phyloP scores from a whole-genome alignment of 169 alveolate species.

The Babesia sp. region DNA sequence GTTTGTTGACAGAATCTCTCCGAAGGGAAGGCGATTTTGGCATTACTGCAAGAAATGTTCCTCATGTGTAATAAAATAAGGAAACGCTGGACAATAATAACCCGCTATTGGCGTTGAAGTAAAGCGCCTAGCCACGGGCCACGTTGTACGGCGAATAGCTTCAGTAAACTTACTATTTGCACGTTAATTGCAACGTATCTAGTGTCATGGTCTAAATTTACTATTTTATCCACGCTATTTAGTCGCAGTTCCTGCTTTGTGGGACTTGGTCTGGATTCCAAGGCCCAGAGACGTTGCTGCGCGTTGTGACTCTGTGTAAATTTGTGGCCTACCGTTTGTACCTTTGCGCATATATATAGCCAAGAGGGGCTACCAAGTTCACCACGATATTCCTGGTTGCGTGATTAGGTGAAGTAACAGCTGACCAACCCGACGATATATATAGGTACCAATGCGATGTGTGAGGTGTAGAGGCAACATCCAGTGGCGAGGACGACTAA shows the following conservation, averaged over 20 bases:
- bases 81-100: too few relatives aligned
- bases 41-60: slow-evolving; percentile 11
- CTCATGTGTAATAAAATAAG: neutral
- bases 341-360: slow-evolving; percentile 47
- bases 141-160: too few relatives aligned
- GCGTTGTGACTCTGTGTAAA: neutral
- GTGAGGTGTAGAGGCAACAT: slow-evolving; percentile 18
- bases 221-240: neutral
- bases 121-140: too few relatives aligned
- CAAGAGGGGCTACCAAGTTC: slow-evolving; percentile 44
- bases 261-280: slow-evolving; percentile 68
- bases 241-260: neutral
- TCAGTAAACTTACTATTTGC: slow-evolving; percentile 13
- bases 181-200: neutral
- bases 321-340: slow-evolving; percentile 41
- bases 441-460: slow-evolving; percentile 11
- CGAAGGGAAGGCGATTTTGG: slow-evolving; percentile 40
- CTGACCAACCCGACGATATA: slow-evolving; percentile 44
- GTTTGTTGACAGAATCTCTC: slow-evolving; percentile 31
- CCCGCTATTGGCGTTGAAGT: too few relatives aligned
- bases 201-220: slow-evolving; percentile 2
- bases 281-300: slow-evolving; percentile 62
- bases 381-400: slow-evolving; percentile 15
- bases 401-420: neutral
- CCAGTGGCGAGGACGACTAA: slow-evolving; percentile 20